These are phyloP conservation scores for Starmerella davenportii DNA, from an alignment of 805 yeast species.

Conservation along the genomic window DNA sequence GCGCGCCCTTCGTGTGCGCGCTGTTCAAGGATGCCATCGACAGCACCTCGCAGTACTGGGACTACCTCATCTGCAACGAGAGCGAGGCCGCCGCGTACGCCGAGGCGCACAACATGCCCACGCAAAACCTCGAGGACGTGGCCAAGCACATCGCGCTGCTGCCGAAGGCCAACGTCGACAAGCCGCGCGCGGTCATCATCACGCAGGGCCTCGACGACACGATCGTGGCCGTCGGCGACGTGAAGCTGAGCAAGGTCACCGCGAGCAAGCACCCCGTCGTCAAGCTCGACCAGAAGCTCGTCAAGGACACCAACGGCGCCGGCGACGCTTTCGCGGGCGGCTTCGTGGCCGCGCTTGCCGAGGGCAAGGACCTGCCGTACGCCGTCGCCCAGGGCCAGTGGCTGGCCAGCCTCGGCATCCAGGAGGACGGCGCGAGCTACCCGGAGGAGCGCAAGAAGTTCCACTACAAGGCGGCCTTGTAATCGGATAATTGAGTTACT, in stretches of 20 bases:
- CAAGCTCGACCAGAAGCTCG: conserved; percentile 44
- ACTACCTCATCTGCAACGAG: conserved; percentile 86
- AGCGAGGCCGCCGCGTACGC: conserved; percentile 92
- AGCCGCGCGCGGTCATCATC: conserved; percentile 73
- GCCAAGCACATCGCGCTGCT: conserved; percentile 68
- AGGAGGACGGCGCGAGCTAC: conserved; percentile 86
- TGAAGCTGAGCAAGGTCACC: conserved; percentile 26
- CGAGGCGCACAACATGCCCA: conserved; percentile 52
- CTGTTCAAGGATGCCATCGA: conserved; percentile 87
- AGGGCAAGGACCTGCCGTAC: conserved; percentile 31
- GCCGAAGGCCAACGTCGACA: conserved; percentile 51
- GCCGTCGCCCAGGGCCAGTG: conserved; percentile 38
- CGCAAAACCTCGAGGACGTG: conserved; percentile 49
- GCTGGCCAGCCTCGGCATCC: conserved; percentile 84
- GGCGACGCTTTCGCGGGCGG: conserved; percentile 99
- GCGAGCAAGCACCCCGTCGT: conserved; percentile 48
- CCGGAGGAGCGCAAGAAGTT: conserved; percentile 27
- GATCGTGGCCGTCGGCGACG: conserved; percentile 46
- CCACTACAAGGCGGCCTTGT: too few relatives aligned
- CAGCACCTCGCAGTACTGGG: conserved; percentile 66
- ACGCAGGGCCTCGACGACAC: conserved; percentile 94
- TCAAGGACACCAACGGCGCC: conserved; percentile 94
- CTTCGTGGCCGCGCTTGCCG: conserved; percentile 71
- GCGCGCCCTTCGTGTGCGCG: conserved; percentile 93
- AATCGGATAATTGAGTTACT: too few relatives aligned